Conservation (phyloP, 1,284 basidiomycete species). For the Xerocomus amazonicus region DNA sequence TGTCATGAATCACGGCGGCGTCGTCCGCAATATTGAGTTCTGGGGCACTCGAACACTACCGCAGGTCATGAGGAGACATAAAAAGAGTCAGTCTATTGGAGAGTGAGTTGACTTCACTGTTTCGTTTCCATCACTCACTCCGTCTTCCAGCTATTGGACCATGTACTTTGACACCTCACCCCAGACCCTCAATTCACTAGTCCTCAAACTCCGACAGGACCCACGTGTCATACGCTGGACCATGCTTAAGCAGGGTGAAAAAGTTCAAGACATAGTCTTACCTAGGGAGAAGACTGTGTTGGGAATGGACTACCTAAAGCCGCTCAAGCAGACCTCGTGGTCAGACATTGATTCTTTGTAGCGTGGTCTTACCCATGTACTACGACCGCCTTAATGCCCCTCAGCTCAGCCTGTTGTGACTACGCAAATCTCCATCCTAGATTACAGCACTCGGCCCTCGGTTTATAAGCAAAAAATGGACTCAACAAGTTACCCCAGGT, state of each 20-base stretch:
- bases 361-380: not conserved
- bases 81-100: constrained; percentile 59
- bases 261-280: constrained; percentile 61
- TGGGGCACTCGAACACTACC: constrained; percentile 75
- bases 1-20: constrained; percentile 75
- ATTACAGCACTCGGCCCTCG: too few relatives aligned
- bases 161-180: constrained; percentile 88
- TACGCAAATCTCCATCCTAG: too few relatives aligned
- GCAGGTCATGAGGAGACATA: constrained; percentile 72
- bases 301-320: constrained; percentile 27
- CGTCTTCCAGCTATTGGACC: constrained; percentile 74
- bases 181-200: constrained; percentile 58
- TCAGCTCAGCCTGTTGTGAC: not conserved
- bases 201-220: constrained; percentile 67
- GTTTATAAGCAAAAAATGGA: too few relatives aligned
- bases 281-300: constrained; percentile 36
- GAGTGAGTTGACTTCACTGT: constrained; percentile 57
- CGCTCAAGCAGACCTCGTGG: constrained; percentile 25
- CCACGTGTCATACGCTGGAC: constrained; percentile 83
- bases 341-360: constrained; percentile 22
- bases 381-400: constrained; percentile 3
- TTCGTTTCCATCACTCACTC: constrained; percentile 10
- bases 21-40: constrained; percentile 74
- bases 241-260: constrained; percentile 75
- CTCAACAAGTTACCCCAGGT: too few relatives aligned